Percentiles rank a stretch among this genome's conserved stretches.
These are phyloP conservation scores for Massarina eburnea DNA, from an alignment of 2,329 filamentous ascomycete genomes.

Conservation along the genomic window DNA sequence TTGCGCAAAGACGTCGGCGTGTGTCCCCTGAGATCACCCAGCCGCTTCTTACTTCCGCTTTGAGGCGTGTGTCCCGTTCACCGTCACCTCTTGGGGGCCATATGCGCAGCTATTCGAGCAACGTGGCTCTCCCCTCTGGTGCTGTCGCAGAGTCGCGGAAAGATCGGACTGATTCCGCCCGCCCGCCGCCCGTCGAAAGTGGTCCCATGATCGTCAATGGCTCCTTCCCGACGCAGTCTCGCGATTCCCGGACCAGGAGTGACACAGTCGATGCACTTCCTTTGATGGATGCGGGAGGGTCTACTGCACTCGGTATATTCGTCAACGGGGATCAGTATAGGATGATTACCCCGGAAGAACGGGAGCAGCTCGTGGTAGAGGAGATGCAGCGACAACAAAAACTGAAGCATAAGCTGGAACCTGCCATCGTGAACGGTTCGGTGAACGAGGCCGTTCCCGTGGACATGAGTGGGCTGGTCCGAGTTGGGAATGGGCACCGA, in stretches of 20 bases:
- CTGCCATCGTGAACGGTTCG: constrained; percentile 30
- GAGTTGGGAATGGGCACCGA: neutral
- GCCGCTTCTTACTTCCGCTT: constrained; percentile 40
- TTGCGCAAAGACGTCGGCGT: constrained; percentile 44
- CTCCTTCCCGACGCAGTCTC: constrained; percentile 37
- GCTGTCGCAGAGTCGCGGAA: constrained; percentile 22
- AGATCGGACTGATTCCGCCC: constrained; percentile 30
- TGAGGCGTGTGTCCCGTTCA: constrained; percentile 45
- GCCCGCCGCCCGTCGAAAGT: constrained; percentile 28
- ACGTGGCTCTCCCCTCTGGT: constrained; percentile 16
- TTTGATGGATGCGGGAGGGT: constrained; percentile 17
- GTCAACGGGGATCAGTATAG: constrained; percentile 27
- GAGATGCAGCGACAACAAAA: constrained; percentile 36
- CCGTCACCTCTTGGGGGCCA: constrained; percentile 51
- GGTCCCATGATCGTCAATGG: constrained; percentile 46
- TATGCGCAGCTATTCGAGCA: constrained; percentile 44
- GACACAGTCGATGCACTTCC: constrained; percentile 28
- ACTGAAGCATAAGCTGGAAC: constrained; percentile 19
- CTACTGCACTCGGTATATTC: constrained; percentile 26
- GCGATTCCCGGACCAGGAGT: constrained; percentile 24
- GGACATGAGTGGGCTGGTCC: constrained; percentile 24
- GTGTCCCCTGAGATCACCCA: constrained; percentile 47
- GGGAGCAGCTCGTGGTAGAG: constrained; percentile 33
- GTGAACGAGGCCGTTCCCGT: constrained; percentile 16
- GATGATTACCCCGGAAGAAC: constrained; percentile 29